phyloP scores from a whole-genome alignment of 768 basidiomycete species.

The Strobilomyces dryophilus region DNA sequence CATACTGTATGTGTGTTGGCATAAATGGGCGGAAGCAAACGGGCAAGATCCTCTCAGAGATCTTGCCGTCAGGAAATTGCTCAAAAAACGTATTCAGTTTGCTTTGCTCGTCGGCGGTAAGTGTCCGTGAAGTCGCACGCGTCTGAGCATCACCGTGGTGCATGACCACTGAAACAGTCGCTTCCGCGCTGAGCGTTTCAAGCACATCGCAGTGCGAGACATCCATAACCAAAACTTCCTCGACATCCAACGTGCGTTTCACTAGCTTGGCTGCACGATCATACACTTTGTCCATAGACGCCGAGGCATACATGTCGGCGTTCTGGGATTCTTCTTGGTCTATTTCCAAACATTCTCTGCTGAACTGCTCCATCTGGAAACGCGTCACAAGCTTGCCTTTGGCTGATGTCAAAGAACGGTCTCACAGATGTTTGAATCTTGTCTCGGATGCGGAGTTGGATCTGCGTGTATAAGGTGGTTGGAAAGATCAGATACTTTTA shows the following conservation, averaged over 20 bases:
- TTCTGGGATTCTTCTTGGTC: conserved; percentile 44
- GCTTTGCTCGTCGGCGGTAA: conserved; percentile 69
- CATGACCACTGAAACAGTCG: conserved; percentile 62
- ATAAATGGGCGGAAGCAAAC: conserved; percentile 79
- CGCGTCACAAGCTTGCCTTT: neutral
- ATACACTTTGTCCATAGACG: conserved; percentile 84
- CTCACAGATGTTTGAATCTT: conserved; percentile 85
- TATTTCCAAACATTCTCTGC: conserved; percentile 90
- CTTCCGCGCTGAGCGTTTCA: conserved; percentile 60
- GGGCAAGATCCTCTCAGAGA: conserved; percentile 84
- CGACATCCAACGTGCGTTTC: conserved; percentile 85
- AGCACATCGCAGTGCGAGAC: conserved; percentile 87
- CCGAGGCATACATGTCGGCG: conserved; percentile 23
- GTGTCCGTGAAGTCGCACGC: conserved; percentile 48
- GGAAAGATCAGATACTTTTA: neutral
- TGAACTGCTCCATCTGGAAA: conserved; percentile 88
- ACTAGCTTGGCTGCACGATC: conserved; percentile 88
- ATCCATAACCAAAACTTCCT: conserved; percentile 90
- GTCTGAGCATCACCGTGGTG: conserved; percentile 61
- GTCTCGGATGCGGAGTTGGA: conserved; percentile 86
- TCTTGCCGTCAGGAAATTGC: conserved; percentile 78
- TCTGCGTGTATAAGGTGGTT: conserved; percentile 39
- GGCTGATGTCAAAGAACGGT: neutral
- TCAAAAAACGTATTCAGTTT: conserved; percentile 74
- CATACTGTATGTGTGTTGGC: conserved; percentile 79